Evolutionary conservation across 139 green algal species (phyloP).

Genomic region (Zygnema circumcarinatum): DNA sequence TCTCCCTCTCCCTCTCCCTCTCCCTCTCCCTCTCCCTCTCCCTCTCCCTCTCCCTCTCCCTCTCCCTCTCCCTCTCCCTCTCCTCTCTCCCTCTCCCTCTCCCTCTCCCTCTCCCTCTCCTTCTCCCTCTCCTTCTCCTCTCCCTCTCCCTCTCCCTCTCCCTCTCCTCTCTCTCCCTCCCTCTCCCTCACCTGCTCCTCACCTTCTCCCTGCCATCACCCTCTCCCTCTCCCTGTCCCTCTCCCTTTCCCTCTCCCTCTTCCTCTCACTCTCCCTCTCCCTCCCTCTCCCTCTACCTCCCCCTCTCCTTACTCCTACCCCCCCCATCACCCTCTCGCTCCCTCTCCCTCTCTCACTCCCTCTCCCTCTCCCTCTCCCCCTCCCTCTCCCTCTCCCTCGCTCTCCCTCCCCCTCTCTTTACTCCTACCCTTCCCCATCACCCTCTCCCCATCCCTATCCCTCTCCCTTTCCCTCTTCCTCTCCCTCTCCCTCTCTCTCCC

Average conservation of each 20-base stretch:
- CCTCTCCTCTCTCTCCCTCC: neutral
- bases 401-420: neutral
- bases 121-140: neutral
- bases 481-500: neutral
- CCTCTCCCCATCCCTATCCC: neutral
- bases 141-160: neutral
- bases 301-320: neutral
- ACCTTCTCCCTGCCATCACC: neutral
- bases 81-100: neutral
- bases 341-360: neutral
- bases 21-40: neutral
- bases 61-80: neutral
- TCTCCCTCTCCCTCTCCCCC: neutral
- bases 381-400: neutral
- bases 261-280: neutral
- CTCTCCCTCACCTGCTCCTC: neutral
- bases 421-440: neutral
- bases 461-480: neutral
- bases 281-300: neutral
- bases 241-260: neutral
- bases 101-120: neutral
- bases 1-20: constrained; percentile 1
- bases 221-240: neutral
- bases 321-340: neutral
- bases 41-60: neutral